Base-by-base conservation (phyloP, 768 basidiomycete genomes). In the Calocera viscosa region DNA sequence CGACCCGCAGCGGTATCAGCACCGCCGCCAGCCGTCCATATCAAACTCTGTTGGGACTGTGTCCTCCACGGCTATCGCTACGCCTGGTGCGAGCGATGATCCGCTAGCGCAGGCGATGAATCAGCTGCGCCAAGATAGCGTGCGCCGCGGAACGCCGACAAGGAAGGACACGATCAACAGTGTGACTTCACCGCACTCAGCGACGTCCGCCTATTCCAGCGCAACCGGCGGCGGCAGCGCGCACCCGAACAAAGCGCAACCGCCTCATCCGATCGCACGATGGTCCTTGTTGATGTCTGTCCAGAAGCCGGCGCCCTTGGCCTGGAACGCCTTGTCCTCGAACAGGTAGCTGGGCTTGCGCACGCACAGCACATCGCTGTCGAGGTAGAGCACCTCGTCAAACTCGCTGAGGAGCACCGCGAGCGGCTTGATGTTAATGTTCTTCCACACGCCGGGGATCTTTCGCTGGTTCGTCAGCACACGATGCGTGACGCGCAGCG, bases 1-100 rank as follows among this genome's bases (percentile, higher is more conserved):
- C 70, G 86, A 89, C 70, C 88, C 88, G n/a, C 87, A 87, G 70
- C 76, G 75, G 49, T 77, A 77, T 1, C 17, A 66, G 67, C 28
- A 38, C 67, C 38, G 43, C 65, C 24, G 71, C 11, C 67, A 67
- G 2, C 67, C 70, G 63, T 67, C 70, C 32, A 69, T 63, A 14
- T 67, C 68, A 17, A 66, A 64, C 69, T 76, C 35, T 73, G 73
- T 40, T 65, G 69, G 53, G 71, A 72, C 26, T 72, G 71, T 71
- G 69, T 80, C 78, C 65, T 81, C 77, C 66, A 81, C 75, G 73
- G 79, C 73, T 60, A 68, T 30, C 66, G 72, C 38, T 67, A 74
- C 66, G 65, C 32, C 66, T 30, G 72, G 68, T 19, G 68, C 69
- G 60, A 67, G 66, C 39, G 65, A 71, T 47, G 70, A 71, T 65